phyloP scores from a whole-genome alignment of 139 green algal species.

The Chlorella sp. region DNA sequence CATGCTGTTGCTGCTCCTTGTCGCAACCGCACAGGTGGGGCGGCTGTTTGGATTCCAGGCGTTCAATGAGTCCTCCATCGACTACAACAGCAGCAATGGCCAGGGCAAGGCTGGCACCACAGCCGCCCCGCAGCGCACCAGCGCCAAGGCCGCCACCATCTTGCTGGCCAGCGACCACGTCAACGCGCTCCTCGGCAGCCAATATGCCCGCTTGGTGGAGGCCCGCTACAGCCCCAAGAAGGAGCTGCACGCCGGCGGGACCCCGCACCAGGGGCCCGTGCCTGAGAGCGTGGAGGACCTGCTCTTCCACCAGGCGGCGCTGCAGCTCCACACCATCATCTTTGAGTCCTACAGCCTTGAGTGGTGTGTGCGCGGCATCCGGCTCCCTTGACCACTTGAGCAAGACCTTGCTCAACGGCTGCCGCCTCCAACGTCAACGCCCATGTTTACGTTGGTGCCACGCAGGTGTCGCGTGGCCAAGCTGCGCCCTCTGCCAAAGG shows the following conservation, averaged over 20 bases:
- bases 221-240: too few relatives aligned
- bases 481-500: not conserved
- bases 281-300: not conserved
- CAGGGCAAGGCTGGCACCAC: not conserved
- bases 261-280: not conserved
- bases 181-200: not conserved
- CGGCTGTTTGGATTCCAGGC: not conserved
- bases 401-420: too few relatives aligned
- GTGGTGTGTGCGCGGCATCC: too few relatives aligned
- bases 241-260: too few relatives aligned
- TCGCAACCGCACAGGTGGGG: not conserved
- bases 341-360: not conserved
- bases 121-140: too few relatives aligned
- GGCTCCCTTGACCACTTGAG: too few relatives aligned
- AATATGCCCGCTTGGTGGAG: not conserved
- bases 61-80: not conserved
- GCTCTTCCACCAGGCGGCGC: not conserved
- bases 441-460: too few relatives aligned
- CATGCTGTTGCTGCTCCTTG: not conserved
- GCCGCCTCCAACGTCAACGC: too few relatives aligned
- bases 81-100: not conserved
- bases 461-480: not conserved
- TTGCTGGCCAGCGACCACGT: not conserved
- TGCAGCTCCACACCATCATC: not conserved
- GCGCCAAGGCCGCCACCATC: not conserved